Percentiles rank a stretch among this genome's conserved stretches.
Conservation (phyloP, 2,329 filamentous ascomycete genomes). For the Cytospora piceicola region DNA sequence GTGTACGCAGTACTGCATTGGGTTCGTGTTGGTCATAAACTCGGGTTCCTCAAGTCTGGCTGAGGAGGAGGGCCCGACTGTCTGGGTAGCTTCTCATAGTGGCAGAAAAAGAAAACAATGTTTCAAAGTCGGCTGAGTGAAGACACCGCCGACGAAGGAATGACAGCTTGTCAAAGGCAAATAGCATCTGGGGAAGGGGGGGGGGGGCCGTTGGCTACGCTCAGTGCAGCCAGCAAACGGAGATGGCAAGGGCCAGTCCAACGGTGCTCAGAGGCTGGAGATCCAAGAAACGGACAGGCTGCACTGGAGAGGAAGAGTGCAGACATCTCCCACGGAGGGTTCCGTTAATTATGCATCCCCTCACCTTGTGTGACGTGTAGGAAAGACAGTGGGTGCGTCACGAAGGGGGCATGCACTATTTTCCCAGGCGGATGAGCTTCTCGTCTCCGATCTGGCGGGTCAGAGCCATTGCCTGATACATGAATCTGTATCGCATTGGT, state of each 20-base stretch:
- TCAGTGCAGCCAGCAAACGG: slow-evolving; percentile 9
- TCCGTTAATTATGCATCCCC: slow-evolving; percentile 23
- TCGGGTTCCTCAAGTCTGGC: slow-evolving; percentile 5
- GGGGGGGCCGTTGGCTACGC: neutral
- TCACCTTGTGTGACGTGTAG: slow-evolving; percentile 26
- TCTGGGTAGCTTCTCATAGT: slow-evolving; percentile 9
- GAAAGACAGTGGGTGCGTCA: slow-evolving; percentile 10
- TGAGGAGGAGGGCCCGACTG: slow-evolving; percentile 3
- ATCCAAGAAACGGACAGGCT: slow-evolving; percentile 22
- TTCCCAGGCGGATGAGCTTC: slow-evolving; percentile 10
- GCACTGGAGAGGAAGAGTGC: neutral
- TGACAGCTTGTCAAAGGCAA: slow-evolving; percentile 7
- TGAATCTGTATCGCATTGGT: neutral
- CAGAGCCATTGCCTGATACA: neutral
- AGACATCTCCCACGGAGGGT: slow-evolving; percentile 13
- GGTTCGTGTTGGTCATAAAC: neutral
- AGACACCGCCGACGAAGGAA: neutral
- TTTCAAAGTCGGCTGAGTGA: slow-evolving; percentile 4
- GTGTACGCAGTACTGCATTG: neutral
- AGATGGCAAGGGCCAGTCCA: slow-evolving; percentile 22
- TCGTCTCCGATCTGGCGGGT: slow-evolving; percentile 27
- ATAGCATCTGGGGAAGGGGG: neutral
- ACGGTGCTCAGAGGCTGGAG: slow-evolving; percentile 4
- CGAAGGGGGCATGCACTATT: slow-evolving; percentile 8
- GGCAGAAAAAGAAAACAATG: neutral